Evolutionary conservation across 2,329 filamentous ascomycete species (phyloP).

Genomic region (Truncatella angustata): DNA sequence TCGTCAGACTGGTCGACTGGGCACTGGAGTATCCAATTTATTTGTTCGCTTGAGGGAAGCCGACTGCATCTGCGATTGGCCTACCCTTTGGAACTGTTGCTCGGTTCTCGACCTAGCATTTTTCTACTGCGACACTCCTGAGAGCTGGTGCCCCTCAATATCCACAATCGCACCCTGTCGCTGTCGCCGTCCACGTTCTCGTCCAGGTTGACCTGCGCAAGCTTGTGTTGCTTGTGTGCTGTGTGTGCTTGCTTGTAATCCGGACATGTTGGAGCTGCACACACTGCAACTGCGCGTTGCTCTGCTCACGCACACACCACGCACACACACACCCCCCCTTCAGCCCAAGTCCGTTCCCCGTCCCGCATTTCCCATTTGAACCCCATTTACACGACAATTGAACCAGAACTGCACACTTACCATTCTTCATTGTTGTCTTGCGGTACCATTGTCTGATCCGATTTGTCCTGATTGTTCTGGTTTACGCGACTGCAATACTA

Average conservation of each 20-base stretch:
- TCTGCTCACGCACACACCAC: too few species aligned
- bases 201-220: too few species aligned
- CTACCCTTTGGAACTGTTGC: neutral
- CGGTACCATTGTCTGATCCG: neutral
- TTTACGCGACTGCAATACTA: neutral
- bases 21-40: too few species aligned
- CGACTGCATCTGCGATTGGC: neutral
- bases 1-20: too few species aligned
- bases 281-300: too few species aligned
- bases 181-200: too few species aligned
- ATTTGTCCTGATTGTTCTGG: neutral
- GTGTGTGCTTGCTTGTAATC: too few species aligned
- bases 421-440: neutral
- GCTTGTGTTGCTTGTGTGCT: too few species aligned
- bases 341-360: neutral
- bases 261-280: too few species aligned
- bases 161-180: too few species aligned
- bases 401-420: neutral
- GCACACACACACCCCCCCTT: too few species aligned
- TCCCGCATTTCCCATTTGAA: neutral
- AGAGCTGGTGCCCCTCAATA: neutral
- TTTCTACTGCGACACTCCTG: neutral
- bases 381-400: neutral
- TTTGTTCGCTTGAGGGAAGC: neutral
- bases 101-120: neutral